Conservation (phyloP, 352 stramenopile species). For the Globisporangium sylvaticum region DNA sequence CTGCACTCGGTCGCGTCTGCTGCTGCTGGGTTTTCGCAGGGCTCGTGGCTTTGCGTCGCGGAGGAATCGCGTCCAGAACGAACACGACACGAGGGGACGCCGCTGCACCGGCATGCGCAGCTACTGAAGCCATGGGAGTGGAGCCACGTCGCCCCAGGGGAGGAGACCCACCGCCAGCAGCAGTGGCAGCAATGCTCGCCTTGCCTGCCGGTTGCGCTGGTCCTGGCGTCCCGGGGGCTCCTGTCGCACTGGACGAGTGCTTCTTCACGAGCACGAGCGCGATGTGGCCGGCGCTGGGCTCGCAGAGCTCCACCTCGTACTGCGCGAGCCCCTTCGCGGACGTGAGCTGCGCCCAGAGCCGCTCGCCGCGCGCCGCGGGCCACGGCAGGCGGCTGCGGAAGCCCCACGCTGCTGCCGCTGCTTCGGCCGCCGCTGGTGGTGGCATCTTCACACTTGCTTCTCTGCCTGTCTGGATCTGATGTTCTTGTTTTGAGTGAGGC, state of each 20-base stretch:
- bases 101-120: neutral
- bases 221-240: neutral
- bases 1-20: neutral
- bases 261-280: too few relatives aligned
- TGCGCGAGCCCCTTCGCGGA: constrained; percentile 7
- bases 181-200: neutral
- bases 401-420: neutral
- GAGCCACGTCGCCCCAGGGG: constrained; percentile 6
- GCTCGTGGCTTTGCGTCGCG: constrained; percentile 21
- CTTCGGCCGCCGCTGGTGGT: too few relatives aligned
- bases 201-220: neutral
- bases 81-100: constrained; percentile 47
- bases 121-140: neutral
- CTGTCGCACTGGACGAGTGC: too few relatives aligned
- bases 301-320: constrained; percentile 20
- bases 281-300: neutral
- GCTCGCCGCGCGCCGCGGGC: constrained; percentile 15
- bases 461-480: too few relatives aligned
- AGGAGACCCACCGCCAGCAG: neutral
- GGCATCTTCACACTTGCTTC: too few relatives aligned
- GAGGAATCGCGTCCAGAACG: constrained; percentile 71
- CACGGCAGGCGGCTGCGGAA: constrained; percentile 11
- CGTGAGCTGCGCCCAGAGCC: constrained; percentile 13
- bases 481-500: too few relatives aligned
- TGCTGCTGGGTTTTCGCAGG: constrained; percentile 10